These are phyloP conservation scores for Jackrogersella minutella DNA, from an alignment of 495 filamentous ascomycete genomes.

Conservation along the genomic window DNA sequence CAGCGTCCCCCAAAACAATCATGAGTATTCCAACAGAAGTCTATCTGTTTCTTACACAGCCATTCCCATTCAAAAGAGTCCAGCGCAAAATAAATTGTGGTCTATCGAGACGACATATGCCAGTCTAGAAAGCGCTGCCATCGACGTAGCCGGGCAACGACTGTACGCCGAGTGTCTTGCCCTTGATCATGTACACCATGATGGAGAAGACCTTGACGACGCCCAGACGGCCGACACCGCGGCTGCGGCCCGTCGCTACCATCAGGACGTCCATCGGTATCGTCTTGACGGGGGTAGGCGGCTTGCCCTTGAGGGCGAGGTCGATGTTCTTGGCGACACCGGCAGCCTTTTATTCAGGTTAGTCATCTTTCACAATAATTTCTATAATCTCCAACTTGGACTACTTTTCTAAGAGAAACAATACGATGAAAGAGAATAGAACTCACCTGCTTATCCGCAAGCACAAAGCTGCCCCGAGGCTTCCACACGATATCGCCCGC, in stretches of 20 bases:
- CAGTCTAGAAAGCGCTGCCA: conserved; percentile 48
- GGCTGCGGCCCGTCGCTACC: conserved; percentile 49
- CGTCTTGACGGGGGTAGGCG: conserved; percentile 48
- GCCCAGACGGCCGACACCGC: conserved; percentile 51
- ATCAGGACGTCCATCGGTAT: conserved; percentile 53
- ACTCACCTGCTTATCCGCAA: conserved; percentile 55
- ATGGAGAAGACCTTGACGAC: conserved; percentile 50
- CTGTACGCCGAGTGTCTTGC: conserved; percentile 48
- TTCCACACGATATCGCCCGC: conserved; percentile 60
- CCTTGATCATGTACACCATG: conserved; percentile 54
- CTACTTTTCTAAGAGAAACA: neutral
- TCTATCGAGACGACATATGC: too few relatives aligned
- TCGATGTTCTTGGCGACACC: conserved; percentile 56
- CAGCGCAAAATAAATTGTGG: too few relatives aligned
- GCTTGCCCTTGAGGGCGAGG: conserved; percentile 46
- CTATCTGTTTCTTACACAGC: too few relatives aligned
- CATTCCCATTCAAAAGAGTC: too few relatives aligned
- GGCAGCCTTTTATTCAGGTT: conserved; percentile 44
- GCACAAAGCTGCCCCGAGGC: conserved; percentile 55
- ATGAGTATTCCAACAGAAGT: too few relatives aligned
- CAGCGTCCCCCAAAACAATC: neutral
- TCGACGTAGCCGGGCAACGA: conserved; percentile 48
- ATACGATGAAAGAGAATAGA: neutral
- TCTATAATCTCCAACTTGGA: too few relatives aligned
- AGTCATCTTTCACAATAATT: too few relatives aligned